Evolutionary conservation across 192 early-diverging fungal genomes (phyloP).

Genomic region (Chytriomyces sp.): DNA sequence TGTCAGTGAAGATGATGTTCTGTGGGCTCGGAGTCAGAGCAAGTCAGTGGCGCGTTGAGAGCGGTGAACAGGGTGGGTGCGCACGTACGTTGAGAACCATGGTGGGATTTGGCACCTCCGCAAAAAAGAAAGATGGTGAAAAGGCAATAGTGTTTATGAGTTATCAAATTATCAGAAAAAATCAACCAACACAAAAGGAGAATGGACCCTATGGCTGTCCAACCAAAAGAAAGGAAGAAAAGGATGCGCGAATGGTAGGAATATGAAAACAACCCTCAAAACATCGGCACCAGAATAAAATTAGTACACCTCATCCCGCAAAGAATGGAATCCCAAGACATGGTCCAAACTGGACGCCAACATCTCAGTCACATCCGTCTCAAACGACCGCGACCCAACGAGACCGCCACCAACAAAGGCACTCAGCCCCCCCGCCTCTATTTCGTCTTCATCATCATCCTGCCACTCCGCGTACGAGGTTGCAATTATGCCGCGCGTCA

Average conservation of each 20-base stretch:
- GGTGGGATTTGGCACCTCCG: background rate
- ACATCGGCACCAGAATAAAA: no score
- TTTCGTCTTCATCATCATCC: slow-evolving; percentile 55
- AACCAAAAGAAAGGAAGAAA: background rate
- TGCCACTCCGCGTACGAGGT: slow-evolving; percentile 81
- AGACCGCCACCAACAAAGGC: background rate
- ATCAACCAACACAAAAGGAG: background rate
- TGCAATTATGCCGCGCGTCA: slow-evolving; percentile 67
- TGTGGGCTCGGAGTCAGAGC: no score
- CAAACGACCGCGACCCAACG: no score
- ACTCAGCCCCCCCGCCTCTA: background rate
- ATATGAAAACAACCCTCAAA: no score
- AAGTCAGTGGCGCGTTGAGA: no score
- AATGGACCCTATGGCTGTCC: background rate
- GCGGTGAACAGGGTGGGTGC: no score
- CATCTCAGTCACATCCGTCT: background rate
- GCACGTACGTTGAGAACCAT: no score
- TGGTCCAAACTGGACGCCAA: background rate
- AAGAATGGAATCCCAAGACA: background rate
- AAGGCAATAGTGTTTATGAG: background rate
- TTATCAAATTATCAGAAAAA: background rate
- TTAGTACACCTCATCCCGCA: background rate
- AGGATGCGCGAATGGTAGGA: no score
- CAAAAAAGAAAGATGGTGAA: background rate
- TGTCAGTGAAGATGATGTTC: slow-evolving; percentile 83